These are phyloP conservation scores for Candida easanensis DNA, from an alignment of 805 yeast species.

Conservation along the genomic window DNA sequence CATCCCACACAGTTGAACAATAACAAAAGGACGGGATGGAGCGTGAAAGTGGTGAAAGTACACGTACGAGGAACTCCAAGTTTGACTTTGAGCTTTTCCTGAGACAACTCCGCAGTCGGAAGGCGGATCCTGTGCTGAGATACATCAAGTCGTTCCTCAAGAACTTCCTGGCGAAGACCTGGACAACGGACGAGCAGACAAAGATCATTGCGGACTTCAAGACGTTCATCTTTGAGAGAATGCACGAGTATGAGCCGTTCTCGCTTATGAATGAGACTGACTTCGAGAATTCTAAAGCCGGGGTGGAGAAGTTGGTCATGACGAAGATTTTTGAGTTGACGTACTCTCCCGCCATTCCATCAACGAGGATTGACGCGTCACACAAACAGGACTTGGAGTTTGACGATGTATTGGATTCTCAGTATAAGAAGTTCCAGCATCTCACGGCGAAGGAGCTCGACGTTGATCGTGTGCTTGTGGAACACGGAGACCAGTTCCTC, in stretches of 20 bases:
- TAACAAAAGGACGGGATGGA: slow-evolving; percentile 4
- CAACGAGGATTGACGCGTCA: slow-evolving; percentile 42
- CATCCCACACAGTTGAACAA: not conserved
- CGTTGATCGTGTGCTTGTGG: slow-evolving; percentile 50
- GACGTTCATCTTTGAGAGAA: slow-evolving; percentile 61
- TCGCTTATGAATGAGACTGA: slow-evolving; percentile 56
- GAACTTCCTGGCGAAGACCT: slow-evolving; percentile 59
- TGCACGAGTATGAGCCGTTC: slow-evolving; percentile 69
- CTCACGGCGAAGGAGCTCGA: slow-evolving; percentile 67
- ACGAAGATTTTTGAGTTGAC: slow-evolving; percentile 75
- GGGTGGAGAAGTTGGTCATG: slow-evolving; percentile 90
- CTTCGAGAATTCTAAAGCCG: slow-evolving; percentile 77
- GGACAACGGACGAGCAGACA: slow-evolving; percentile 75
- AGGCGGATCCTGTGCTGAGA: slow-evolving; percentile 85
- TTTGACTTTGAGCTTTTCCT: slow-evolving; percentile 87
- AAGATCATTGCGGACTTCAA: slow-evolving; percentile 79
- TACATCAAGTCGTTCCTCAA: slow-evolving; percentile 81
- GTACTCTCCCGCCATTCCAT: slow-evolving; percentile 72
- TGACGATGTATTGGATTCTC: slow-evolving; percentile 52
- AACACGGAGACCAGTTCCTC: slow-evolving; percentile 51
- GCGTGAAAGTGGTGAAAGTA: slow-evolving; percentile 12
- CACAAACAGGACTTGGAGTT: slow-evolving; percentile 61
- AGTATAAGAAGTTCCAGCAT: slow-evolving; percentile 66
- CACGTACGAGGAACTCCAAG: slow-evolving; percentile 18
- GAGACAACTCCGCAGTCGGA: slow-evolving; percentile 62